phyloP scores from a whole-genome alignment of 495 filamentous ascomycete genomes.

The Penicillium arizonense region DNA sequence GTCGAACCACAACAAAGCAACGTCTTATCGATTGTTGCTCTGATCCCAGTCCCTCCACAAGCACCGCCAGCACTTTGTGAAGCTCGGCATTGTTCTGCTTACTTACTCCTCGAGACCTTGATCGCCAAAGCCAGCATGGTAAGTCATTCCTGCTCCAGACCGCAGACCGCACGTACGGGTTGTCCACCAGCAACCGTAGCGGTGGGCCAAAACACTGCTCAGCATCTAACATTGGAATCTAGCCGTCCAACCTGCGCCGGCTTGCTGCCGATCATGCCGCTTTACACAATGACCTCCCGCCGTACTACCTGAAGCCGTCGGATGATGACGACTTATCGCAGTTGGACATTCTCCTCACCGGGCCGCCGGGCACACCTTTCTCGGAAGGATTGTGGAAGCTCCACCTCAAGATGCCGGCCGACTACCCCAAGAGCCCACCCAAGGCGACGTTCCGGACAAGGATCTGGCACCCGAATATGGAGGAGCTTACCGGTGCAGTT shows the following conservation, averaged over 20 bases:
- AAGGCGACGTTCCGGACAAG: constrained; percentile 66
- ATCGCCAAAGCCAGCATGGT: constrained; percentile 13
- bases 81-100: not conserved
- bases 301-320: constrained; percentile 63
- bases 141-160: constrained; percentile 1
- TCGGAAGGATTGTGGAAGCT: constrained; percentile 58
- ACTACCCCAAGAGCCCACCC: constrained; percentile 63
- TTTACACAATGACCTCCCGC: constrained; percentile 58
- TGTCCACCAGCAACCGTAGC: constrained; percentile 2
- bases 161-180: not conserved
- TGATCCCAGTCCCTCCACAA: not conserved
- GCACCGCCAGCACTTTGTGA: not conserved
- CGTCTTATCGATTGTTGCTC: constrained; percentile 16
- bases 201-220: not conserved
- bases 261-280: constrained; percentile 64
- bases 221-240: constrained; percentile 11
- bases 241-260: constrained; percentile 56
- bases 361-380: constrained; percentile 65
- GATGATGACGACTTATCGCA: constrained; percentile 59
- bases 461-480: constrained; percentile 75
- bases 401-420: constrained; percentile 60
- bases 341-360: constrained; percentile 58
- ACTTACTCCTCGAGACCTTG: not conserved
- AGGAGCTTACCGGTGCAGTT: constrained; percentile 62
- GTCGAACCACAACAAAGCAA: constrained; percentile 19